phyloP scores from a whole-genome alignment of 805 yeast genomes.

The Ogataea degrootiae region DNA sequence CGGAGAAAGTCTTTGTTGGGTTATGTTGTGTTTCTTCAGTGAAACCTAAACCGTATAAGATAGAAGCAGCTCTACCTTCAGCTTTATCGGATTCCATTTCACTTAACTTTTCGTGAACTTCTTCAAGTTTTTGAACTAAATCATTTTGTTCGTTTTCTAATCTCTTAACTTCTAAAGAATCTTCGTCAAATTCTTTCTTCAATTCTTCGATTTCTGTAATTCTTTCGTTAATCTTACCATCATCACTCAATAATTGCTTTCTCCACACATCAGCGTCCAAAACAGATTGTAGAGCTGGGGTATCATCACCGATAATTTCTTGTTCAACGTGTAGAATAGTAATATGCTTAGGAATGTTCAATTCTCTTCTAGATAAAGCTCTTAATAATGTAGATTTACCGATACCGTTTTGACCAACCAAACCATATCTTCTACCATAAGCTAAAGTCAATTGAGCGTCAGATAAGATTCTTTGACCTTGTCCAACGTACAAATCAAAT shows the following conservation, averaged over 20 bases:
- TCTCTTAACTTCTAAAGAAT: constrained; percentile 65
- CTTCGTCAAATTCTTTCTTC: constrained; percentile 69
- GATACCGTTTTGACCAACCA: constrained; percentile 98
- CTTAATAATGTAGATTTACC: constrained; percentile 94
- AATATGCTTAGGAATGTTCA: constrained; percentile 90
- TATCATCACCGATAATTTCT: constrained; percentile 92
- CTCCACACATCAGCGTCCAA: constrained; percentile 99
- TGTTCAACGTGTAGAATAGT: constrained; percentile 96
- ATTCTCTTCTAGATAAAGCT: constrained; percentile 90
- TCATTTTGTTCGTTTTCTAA: constrained; percentile 89
- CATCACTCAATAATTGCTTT: constrained; percentile 78
- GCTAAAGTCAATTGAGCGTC: constrained; percentile 85
- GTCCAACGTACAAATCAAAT: constrained; percentile 93
- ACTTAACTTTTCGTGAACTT: constrained; percentile 71
- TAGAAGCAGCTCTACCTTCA: constrained; percentile 93
- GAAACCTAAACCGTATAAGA: constrained; percentile 90
- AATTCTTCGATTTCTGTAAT: constrained; percentile 68
- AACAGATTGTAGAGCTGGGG: constrained; percentile 88
- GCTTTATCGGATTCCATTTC: constrained; percentile 98
- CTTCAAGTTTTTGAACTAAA: constrained; percentile 70
- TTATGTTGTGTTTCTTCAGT: constrained; percentile 76
- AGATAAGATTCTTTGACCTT: constrained; percentile 86
- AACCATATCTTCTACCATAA: constrained; percentile 92
- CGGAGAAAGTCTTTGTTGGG: constrained; percentile 90
- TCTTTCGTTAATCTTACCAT: constrained; percentile 66